Evolutionary conservation across 768 basidiomycete genomes (phyloP).

Genomic region (Phlebiopsis flavidoalba): DNA sequence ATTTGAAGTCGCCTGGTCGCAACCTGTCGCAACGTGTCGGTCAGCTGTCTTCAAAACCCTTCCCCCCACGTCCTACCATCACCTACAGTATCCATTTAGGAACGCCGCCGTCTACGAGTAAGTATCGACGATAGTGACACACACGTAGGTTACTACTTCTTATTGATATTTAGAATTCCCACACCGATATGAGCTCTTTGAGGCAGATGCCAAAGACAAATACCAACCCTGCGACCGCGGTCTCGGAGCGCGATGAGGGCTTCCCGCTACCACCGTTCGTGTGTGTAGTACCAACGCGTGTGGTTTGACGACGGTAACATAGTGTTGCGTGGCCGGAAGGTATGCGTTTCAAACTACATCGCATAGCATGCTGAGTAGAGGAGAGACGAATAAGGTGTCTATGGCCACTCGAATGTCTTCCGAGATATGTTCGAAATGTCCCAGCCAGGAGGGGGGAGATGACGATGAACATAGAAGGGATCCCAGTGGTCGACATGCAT

Average conservation of each 20-base stretch:
- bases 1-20: no score
- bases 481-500: neutral
- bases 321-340: neutral
- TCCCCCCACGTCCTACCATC: no score
- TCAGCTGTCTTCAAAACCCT: no score
- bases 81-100: no score
- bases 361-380: neutral
- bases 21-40: no score
- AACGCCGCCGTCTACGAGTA: no score
- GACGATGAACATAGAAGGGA: neutral
- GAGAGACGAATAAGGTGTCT: no score
- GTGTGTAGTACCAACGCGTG: neutral
- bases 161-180: no score
- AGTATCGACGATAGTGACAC: no score
- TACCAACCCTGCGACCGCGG: neutral
- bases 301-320: slow-evolving; percentile 8
- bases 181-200: neutral
- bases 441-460: slow-evolving; percentile 21
- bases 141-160: no score
- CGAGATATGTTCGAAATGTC: slow-evolving; percentile 57
- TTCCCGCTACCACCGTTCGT: neutral
- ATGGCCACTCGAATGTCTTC: slow-evolving; percentile 40
- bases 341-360: slow-evolving; percentile 1
- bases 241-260: neutral
- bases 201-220: neutral